These are phyloP conservation scores for Malus domestica DNA, from an alignment of 306 rosid genomes.

Conservation along the genomic window DNA sequence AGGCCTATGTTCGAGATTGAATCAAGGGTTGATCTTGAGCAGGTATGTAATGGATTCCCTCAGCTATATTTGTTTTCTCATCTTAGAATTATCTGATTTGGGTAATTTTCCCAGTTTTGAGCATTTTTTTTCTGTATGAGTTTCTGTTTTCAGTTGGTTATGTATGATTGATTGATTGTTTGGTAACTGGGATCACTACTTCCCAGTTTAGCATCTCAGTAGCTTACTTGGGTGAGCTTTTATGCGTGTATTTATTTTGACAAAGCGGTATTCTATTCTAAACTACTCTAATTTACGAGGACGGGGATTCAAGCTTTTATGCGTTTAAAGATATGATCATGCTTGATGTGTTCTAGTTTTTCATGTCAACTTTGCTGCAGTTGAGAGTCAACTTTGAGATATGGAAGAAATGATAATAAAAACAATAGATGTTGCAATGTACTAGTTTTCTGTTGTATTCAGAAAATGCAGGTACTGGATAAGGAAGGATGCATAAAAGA, in stretches of 20 bases:
- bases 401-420: neutral
- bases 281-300: no score
- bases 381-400: slow-evolving; percentile 4
- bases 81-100: neutral
- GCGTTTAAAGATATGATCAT: neutral
- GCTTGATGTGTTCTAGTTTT: slow-evolving; percentile 1
- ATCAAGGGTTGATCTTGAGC: slow-evolving; percentile 64
- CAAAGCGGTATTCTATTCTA: neutral
- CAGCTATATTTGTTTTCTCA: neutral
- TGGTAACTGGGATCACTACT: neutral
- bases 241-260: no score
- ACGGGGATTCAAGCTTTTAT: no score
- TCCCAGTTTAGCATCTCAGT: neutral
- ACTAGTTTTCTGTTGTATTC: neutral
- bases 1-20: slow-evolving; percentile 53
- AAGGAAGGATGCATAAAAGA: neutral
- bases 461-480: neutral
- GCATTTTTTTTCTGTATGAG: neutral
- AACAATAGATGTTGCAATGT: neutral
- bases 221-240: neutral
- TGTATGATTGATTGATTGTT: neutral
- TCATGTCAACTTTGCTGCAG: neutral
- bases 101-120: neutral
- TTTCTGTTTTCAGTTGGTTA: neutral
- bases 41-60: slow-evolving; percentile 35